phyloP scores from a whole-genome alignment of 108 stramenopile genomes.

The Cyclotella choctawhatcheeana region DNA sequence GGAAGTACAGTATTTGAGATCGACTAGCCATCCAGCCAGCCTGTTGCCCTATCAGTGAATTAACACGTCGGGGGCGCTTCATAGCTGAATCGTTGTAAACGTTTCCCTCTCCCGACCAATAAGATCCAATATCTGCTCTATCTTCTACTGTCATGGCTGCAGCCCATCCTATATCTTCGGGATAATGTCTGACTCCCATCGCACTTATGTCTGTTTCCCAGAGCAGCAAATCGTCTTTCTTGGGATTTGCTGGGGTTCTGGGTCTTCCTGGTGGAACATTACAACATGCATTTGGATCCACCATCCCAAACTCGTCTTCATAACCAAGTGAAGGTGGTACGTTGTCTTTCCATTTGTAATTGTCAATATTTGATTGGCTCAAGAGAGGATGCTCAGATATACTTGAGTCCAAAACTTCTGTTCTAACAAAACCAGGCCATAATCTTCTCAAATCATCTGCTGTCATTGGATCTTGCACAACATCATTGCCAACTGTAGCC shows the following conservation, averaged over 20 bases:
- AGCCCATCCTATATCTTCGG: constrained; percentile 49
- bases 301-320: constrained; percentile 25
- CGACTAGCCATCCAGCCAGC: constrained; percentile 87
- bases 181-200: constrained; percentile 62
- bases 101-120: constrained; percentile 65
- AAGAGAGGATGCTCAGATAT: constrained; percentile 26
- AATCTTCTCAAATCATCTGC: constrained; percentile 58
- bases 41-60: constrained; percentile 61
- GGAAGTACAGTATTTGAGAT: constrained; percentile 68
- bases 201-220: constrained; percentile 82
- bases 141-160: constrained; percentile 53
- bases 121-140: constrained; percentile 58
- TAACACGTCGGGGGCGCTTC: constrained; percentile 49
- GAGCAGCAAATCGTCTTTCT: constrained; percentile 58
- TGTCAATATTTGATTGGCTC: constrained; percentile 40
- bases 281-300: constrained; percentile 72
- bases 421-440: constrained; percentile 74
- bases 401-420: constrained; percentile 59
- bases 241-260: constrained; percentile 53
- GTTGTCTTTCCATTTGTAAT: constrained; percentile 35
- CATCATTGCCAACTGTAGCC: constrained; percentile 55
- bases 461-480: constrained; percentile 54
- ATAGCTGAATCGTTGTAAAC: constrained; percentile 39
- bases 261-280: constrained; percentile 45
- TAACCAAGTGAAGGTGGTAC: constrained; percentile 19